Percentiles rank a stretch among this genome's conserved stretches.
Evolutionary conservation across 768 basidiomycete species (phyloP).

Genomic region (Tephrocybe rancida): DNA sequence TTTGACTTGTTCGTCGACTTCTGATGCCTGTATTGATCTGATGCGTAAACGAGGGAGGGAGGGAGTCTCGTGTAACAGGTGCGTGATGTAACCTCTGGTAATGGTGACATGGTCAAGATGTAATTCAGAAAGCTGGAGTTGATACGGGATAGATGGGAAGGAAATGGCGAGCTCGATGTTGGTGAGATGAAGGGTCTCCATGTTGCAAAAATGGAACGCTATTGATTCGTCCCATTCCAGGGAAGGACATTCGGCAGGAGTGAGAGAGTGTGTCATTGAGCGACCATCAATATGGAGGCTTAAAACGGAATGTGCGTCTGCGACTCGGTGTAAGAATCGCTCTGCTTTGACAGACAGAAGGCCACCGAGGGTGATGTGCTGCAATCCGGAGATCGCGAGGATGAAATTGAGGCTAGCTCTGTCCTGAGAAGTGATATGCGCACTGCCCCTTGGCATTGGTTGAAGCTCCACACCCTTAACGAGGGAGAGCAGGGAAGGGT

Average conservation of each 20-base stretch:
- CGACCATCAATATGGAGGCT: conserved; percentile 52
- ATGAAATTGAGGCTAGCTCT: conserved; percentile 41
- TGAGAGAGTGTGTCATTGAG: conserved; percentile 26
- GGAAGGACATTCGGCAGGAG: conserved; percentile 33
- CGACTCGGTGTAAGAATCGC: conserved; percentile 45
- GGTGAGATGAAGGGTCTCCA: conserved; percentile 44
- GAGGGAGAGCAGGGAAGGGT: conserved; percentile 34
- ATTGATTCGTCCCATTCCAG: conserved; percentile 58
- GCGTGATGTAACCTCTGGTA: conserved; percentile 39
- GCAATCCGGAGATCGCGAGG: conserved; percentile 43
- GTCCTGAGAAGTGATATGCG: conserved; percentile 25
- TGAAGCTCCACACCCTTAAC: conserved; percentile 44
- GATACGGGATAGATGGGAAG: conserved; percentile 32
- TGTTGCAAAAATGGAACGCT: conserved; percentile 44
- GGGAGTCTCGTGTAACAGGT: conserved; percentile 39
- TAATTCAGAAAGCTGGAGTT: conserved; percentile 38
- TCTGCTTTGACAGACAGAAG: conserved; percentile 48
- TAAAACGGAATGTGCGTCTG: conserved; percentile 39
- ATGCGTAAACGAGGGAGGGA: conserved; percentile 39
- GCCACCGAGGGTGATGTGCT: conserved; percentile 48
- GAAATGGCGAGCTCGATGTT: conserved; percentile 46
- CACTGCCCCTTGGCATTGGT: conserved; percentile 26
- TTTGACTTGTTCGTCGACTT: conserved; percentile 42
- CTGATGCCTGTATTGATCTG: conserved; percentile 30
- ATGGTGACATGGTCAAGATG: conserved; percentile 47